Percentiles rank a stretch among this genome's conserved stretches.
Conservation (phyloP, 2,329 filamentous ascomycete genomes). For the Fusarium sp. region DNA sequence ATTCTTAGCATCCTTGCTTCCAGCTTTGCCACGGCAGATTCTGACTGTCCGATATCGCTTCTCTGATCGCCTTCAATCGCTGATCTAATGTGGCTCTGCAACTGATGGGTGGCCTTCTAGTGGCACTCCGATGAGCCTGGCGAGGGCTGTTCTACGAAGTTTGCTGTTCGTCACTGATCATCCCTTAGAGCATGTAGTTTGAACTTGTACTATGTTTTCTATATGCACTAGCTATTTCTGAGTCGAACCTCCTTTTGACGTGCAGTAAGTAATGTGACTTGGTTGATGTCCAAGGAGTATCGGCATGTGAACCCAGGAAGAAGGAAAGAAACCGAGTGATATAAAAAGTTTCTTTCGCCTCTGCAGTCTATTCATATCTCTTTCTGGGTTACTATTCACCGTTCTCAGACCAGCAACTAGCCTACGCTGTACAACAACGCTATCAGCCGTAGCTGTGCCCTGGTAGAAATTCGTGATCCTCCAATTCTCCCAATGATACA, state of each 20-base stretch:
- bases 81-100: background rate
- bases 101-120: background rate
- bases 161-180: background rate
- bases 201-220: background rate
- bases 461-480: background rate
- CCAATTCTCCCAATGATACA: background rate
- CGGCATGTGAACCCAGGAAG: background rate
- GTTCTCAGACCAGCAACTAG: background rate
- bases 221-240: background rate
- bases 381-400: background rate
- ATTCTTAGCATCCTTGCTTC: background rate
- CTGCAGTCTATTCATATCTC: background rate
- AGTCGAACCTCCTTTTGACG: background rate
- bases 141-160: background rate
- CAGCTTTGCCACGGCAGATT: background rate
- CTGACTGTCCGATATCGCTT: background rate
- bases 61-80: too few species aligned
- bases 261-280: background rate
- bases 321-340: background rate
- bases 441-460: background rate
- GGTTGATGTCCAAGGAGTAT: background rate
- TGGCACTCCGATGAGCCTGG: background rate
- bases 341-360: background rate
- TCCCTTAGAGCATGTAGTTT: fast-evolving
- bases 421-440: too few species aligned